These are phyloP conservation scores for Pseudonitzschia delicatissima DNA, from an alignment of 108 stramenopile genomes.

Conservation along the genomic window DNA sequence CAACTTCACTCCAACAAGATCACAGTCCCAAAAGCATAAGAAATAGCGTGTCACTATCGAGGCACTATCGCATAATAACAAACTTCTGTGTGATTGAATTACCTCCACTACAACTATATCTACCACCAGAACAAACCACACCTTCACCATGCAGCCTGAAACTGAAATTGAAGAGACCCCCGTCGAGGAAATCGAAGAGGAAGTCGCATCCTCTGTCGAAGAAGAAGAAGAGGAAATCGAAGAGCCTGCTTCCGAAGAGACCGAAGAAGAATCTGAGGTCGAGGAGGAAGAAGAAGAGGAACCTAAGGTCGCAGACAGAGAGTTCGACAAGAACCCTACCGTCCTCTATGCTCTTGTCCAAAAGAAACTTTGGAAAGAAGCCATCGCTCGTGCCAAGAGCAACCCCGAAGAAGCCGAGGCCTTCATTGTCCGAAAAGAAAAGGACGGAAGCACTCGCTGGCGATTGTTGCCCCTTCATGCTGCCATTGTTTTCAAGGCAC, in stretches of 20 bases:
- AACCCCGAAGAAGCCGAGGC: conserved; percentile 56
- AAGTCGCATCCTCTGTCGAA: not conserved
- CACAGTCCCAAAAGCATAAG: not conserved
- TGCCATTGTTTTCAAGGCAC: conserved; percentile 84
- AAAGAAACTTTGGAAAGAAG: conserved; percentile 69
- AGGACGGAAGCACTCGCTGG: conserved; percentile 74
- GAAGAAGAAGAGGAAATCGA: not conserved
- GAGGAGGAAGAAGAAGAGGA: not conserved
- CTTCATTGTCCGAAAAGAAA: conserved; percentile 77
- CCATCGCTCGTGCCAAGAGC: conserved; percentile 32
- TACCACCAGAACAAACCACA: not conserved
- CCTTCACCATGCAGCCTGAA: not conserved
- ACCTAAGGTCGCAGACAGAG: conserved; percentile 44
- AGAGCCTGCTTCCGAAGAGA: not conserved
- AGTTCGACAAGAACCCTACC: conserved; percentile 77
- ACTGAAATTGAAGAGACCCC: conserved; percentile 5
- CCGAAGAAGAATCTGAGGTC: not conserved
- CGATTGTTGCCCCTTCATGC: conserved; percentile 84
- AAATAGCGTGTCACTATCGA: not conserved
- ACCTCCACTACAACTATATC: not conserved
- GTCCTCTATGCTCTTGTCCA: conserved; percentile 72
- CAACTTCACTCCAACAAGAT: not conserved
- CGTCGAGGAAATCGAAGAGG: conserved; percentile 6
- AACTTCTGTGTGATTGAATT: not conserved
- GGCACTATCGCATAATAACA: not conserved